Evolutionary conservation across 2,329 filamentous ascomycete species (phyloP).

Genomic region (Paecilomyces formosus): DNA sequence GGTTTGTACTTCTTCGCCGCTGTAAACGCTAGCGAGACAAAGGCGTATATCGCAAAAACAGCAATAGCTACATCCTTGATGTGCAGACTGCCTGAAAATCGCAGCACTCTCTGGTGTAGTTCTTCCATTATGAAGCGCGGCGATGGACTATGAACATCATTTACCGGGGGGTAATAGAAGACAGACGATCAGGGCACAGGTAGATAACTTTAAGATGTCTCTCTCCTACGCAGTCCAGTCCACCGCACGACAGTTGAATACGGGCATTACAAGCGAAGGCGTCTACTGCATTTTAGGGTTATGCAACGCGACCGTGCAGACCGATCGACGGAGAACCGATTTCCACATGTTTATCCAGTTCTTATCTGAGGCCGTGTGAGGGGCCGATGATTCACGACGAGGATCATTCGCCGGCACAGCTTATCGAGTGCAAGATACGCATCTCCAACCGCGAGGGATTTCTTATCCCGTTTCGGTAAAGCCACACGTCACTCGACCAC

Average conservation of each 20-base stretch:
- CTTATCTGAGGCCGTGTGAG: not conserved
- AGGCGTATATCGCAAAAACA: conserved; percentile 20
- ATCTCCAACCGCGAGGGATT: conserved; percentile 18
- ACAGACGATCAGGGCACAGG: not conserved
- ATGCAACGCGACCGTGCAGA: not conserved
- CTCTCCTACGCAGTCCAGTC: not conserved
- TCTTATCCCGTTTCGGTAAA: conserved; percentile 30
- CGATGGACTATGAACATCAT: not conserved
- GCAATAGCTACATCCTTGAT: conserved; percentile 21
- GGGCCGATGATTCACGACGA: not conserved
- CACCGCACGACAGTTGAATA: not conserved
- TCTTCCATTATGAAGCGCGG: not conserved
- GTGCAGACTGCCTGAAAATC: conserved; percentile 4
- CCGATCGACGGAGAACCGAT: not conserved
- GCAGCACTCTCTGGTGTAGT: not conserved
- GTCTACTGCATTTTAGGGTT: not conserved
- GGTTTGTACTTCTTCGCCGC: conserved; percentile 20
- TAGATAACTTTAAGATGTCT: not conserved
- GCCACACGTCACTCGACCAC: conserved; percentile 4
- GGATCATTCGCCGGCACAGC: not conserved
- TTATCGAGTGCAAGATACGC: conserved; percentile 4
- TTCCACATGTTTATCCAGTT: not conserved
- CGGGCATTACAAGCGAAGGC: not conserved
- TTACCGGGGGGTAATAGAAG: not conserved
- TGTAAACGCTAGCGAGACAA: conserved; percentile 21